Conservation (phyloP, 2,329 filamentous ascomycete species). For the Neonectria neomacrospora region DNA sequence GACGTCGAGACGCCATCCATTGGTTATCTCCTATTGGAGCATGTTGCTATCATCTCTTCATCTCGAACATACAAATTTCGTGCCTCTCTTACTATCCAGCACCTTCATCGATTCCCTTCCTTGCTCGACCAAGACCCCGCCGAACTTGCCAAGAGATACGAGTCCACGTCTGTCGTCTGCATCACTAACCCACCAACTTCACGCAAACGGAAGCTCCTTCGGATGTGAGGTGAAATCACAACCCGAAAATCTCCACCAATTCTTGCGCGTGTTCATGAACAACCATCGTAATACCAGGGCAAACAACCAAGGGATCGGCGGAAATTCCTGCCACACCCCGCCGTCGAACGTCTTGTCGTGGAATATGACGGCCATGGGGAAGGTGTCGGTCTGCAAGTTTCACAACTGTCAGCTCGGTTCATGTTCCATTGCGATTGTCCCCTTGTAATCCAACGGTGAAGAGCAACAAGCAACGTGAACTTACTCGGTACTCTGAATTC, state of each 20-base stretch:
- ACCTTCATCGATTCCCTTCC: background rate
- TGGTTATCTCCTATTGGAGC: too few species aligned
- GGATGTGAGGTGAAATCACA: slow-evolving; percentile 46
- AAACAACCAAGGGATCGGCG: slow-evolving; percentile 44
- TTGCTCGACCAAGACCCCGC: background rate
- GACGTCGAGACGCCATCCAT: background rate
- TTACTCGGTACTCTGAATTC: slow-evolving; percentile 30
- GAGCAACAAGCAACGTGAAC: background rate
- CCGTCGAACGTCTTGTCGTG: slow-evolving; percentile 45
- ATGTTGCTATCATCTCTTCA: background rate
- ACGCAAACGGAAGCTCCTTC: slow-evolving; percentile 51
- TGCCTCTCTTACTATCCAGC: background rate
- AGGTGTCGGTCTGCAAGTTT: slow-evolving; percentile 32
- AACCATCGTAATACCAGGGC: slow-evolving; percentile 48
- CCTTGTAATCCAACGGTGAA: background rate
- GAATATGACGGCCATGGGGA: slow-evolving; percentile 41
- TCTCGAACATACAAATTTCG: background rate
- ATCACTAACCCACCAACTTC: slow-evolving; percentile 1
- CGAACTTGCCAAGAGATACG: background rate
- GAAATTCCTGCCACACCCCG: slow-evolving; percentile 42
- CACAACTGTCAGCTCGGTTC: background rate
- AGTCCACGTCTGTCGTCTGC: background rate
- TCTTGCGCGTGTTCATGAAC: slow-evolving; percentile 49
- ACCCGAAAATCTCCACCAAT: slow-evolving; percentile 51
- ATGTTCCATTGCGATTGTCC: background rate